Evolutionary conservation across 2,329 filamentous ascomycete genomes (phyloP).

Genomic region (Epichloe festucae): DNA sequence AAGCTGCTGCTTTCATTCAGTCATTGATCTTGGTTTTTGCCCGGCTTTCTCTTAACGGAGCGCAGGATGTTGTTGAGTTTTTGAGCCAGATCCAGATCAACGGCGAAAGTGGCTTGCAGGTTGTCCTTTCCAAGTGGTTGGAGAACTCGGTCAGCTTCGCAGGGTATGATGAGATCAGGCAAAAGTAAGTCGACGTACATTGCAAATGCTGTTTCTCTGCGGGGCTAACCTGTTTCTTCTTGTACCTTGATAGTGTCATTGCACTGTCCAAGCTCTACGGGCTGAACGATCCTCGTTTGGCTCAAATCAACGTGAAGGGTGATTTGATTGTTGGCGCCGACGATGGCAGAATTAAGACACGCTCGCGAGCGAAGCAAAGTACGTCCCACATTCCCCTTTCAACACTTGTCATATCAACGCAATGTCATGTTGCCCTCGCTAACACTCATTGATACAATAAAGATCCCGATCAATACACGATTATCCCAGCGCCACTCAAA

Average conservation of each 20-base stretch:
- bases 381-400: conserved; percentile 16
- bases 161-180: conserved; percentile 94
- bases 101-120: conserved; percentile 68
- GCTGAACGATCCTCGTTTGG: conserved; percentile 68
- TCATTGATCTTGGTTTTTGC: conserved; percentile 93
- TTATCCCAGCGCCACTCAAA: conserved; percentile 79
- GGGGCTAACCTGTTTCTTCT: conserved; percentile 11
- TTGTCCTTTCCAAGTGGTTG: conserved; percentile 89
- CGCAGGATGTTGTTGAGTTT: conserved; percentile 85
- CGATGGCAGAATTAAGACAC: conserved; percentile 75
- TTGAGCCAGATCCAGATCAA: conserved; percentile 72
- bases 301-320: conserved; percentile 75
- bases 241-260: conserved; percentile 52
- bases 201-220: background rate
- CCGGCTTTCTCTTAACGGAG: conserved; percentile 70
- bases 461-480: conserved; percentile 84
- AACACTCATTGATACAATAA: background rate
- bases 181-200: conserved; percentile 57
- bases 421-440: background rate
- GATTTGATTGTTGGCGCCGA: conserved; percentile 73
- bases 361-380: conserved; percentile 79
- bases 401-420: background rate
- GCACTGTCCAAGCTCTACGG: conserved; percentile 85
- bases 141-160: conserved; percentile 95
- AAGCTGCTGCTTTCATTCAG: conserved; percentile 84